phyloP scores from a whole-genome alignment of 2,329 filamentous ascomycete genomes.

The Cytospora chrysosperma region DNA sequence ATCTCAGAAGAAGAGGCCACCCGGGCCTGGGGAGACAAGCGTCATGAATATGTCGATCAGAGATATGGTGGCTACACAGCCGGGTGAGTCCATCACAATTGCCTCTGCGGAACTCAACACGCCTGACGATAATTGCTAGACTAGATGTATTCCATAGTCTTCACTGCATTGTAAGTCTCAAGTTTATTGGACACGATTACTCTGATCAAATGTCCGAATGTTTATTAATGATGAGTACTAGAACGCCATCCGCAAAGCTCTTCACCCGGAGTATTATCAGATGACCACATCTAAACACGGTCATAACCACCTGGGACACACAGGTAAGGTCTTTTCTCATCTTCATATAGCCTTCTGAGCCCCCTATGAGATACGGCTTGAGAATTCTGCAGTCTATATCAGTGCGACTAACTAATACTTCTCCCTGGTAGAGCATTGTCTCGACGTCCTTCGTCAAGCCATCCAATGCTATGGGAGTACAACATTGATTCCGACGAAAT shows the following conservation, averaged over 20 bases:
- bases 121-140: neutral
- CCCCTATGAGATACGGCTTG: neutral
- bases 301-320: conserved; percentile 6
- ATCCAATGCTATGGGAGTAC: conserved; percentile 24
- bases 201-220: too few species aligned
- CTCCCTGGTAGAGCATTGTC: conserved; percentile 15
- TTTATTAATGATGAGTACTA: neutral
- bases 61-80: conserved; percentile 10
- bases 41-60: conserved; percentile 12
- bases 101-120: neutral
- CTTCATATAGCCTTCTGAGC: neutral
- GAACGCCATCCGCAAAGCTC: conserved; percentile 6
- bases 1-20: conserved; percentile 11
- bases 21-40: conserved; percentile 13
- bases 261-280: conserved; percentile 1
- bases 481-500: conserved; percentile 22
- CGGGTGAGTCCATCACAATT: neutral
- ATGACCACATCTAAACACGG: neutral
- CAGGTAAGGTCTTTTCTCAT: neutral
- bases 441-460: conserved; percentile 19
- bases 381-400: neutral
- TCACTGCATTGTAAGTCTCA: conserved; percentile 9
- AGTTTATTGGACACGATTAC: neutral
- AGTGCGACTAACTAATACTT: neutral
- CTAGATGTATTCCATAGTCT: conserved; percentile 14